Evolutionary conservation across 768 basidiomycete genomes (phyloP), one percentile per base, ranked within the genome.

Genomic region (Lactarius indigo): DNA sequence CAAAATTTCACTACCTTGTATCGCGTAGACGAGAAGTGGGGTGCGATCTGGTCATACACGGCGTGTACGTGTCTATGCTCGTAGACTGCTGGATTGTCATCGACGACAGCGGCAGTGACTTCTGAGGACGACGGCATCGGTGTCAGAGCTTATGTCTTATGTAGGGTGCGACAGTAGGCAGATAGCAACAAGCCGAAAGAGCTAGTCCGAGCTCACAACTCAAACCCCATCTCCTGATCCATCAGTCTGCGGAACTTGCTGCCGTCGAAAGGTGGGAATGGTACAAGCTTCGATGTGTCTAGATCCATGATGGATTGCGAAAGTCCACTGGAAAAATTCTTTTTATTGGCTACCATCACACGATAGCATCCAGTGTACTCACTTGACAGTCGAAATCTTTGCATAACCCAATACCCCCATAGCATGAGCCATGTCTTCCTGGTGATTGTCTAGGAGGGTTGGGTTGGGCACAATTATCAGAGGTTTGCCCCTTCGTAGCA

Each of bases 391-490:
- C 1, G 87, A 81, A 28, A 85, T 77, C 66, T 76, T 81, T 56
- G 94, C 77, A 76, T 92, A 81, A 7, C 84, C 82, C 41, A 85
- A 80, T 20, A 74, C 75, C 18, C 81, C 80, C 63, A 99, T 79
- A 15, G 87, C 85, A 47, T 81, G 76, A 0, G 96, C 94, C 6
- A 99, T 81, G 73, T 99, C 94, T 62, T 87, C 81, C 80, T 99
- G 96, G 73, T 99, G 96, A 74, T 97, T 92, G 75, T 97, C 89
- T 75, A 96, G 83, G 35, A 99, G 79, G 0, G 91, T 89, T 52
- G 87, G 80, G 75, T 99, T 99, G 13, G 95, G 95, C 3, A 97
- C 87, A 5, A 92, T 90, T 69, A 99, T 88, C 69, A 99, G 79
- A 8, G 85, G 84, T 73, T 90, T 94, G 57, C 82, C 81, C 59